Evolutionary conservation across 106 monocot species (phyloP).

Genomic region (Amphibolis antarctica): DNA sequence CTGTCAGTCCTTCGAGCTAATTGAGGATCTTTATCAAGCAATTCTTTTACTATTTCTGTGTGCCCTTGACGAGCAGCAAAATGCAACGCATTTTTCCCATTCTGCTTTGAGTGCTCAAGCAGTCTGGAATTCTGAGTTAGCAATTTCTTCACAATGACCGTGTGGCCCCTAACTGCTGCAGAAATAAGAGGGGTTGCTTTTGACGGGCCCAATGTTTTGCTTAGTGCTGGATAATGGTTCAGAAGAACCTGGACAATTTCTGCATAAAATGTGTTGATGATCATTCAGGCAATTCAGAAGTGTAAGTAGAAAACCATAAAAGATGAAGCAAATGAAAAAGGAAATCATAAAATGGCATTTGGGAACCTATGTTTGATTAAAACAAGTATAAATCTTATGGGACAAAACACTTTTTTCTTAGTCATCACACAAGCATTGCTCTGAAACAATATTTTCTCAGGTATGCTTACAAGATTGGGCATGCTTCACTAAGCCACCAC

Average conservation of each 20-base stretch:
- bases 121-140: slow-evolving; percentile 60
- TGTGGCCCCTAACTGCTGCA: slow-evolving; percentile 67
- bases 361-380: too few relatives aligned
- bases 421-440: too few relatives aligned
- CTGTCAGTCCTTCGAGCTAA: slow-evolving; percentile 57
- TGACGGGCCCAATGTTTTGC: slow-evolving; percentile 61
- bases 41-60: slow-evolving; percentile 48
- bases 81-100: slow-evolving; percentile 83
- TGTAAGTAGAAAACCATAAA: not conserved
- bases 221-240: slow-evolving; percentile 37
- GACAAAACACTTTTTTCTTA: too few relatives aligned
- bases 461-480: too few relatives aligned
- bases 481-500: too few relatives aligned
- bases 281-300: not conserved
- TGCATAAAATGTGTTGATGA: slow-evolving; percentile 18
- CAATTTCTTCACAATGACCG: slow-evolving; percentile 56
- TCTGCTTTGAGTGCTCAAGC: slow-evolving; percentile 56
- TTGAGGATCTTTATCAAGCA: slow-evolving; percentile 52
- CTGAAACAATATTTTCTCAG: too few relatives aligned
- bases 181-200: slow-evolving; percentile 79
- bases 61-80: slow-evolving; percentile 82
- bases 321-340: not conserved
- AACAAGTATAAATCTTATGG: too few relatives aligned
- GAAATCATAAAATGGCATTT: not conserved
- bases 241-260: slow-evolving; percentile 62